These are phyloP conservation scores for Carnegiea gigantea DNA, from an alignment of 179 eudicot genomes.

Conservation along the genomic window DNA sequence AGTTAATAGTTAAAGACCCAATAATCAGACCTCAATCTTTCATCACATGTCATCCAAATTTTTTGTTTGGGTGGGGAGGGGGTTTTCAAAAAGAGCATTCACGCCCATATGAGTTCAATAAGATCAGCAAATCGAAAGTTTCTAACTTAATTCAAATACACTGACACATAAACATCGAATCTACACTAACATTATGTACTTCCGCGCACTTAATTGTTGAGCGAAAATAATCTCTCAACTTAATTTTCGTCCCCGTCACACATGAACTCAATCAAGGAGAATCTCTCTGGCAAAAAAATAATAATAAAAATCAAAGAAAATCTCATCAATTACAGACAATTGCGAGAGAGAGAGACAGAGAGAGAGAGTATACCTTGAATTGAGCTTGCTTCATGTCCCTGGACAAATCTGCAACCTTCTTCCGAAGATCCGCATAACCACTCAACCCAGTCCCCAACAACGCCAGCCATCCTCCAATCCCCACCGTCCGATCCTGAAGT, in stretches of 20 bases:
- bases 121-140: too few relatives aligned
- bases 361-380: conserved; percentile 38
- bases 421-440: conserved; percentile 41
- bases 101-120: neutral
- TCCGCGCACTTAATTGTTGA: too few relatives aligned
- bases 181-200: too few relatives aligned
- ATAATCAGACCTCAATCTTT: neutral
- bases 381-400: conserved; percentile 64
- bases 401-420: conserved; percentile 55
- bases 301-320: neutral
- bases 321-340: neutral
- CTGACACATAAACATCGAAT: too few relatives aligned
- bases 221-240: too few relatives aligned
- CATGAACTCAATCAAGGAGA: neutral
- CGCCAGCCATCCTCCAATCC: conserved; percentile 66
- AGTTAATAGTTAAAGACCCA: neutral
- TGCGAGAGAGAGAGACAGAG: neutral
- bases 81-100: neutral
- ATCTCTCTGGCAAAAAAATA: too few relatives aligned
- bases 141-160: too few relatives aligned
- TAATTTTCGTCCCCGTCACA: neutral
- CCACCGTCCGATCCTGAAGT: conserved; percentile 47
- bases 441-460: conserved; percentile 46
- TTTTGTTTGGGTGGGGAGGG: too few relatives aligned
- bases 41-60: neutral